A percentile compares a stretch with the other conserved stretches of the same genome.
Conservation (phyloP, 192 early-diverging fungal species). For the Dimargaris verticillata region DNA sequence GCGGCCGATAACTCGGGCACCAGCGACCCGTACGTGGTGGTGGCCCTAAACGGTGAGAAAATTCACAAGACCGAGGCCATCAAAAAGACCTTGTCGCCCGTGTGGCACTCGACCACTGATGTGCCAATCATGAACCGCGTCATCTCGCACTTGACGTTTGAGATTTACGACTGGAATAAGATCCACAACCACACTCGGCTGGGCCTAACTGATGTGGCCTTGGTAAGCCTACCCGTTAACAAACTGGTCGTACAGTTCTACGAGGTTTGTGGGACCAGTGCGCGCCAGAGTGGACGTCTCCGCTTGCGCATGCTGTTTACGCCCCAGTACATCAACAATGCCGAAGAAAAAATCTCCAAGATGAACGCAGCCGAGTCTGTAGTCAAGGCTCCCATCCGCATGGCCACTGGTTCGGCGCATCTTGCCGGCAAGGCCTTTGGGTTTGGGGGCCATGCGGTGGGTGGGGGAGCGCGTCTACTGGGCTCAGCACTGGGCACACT, state of each 20-base stretch:
- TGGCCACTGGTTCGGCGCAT: constrained; percentile 24
- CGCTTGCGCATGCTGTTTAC: constrained; percentile 40
- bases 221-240: constrained; percentile 35
- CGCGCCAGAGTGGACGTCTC: constrained; percentile 24
- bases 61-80: constrained; percentile 47
- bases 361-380: constrained; percentile 35
- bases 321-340: constrained; percentile 35
- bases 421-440: constrained; percentile 14
- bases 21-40: constrained; percentile 56
- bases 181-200: constrained; percentile 42
- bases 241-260: constrained; percentile 28
- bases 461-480: constrained; percentile 17
- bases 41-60: constrained; percentile 42
- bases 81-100: constrained; percentile 60
- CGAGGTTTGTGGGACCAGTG: constrained; percentile 17
- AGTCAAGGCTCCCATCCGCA: constrained; percentile 37
- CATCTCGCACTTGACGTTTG: constrained; percentile 35
- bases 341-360: constrained; percentile 30
- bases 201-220: constrained; percentile 31
- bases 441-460: constrained; percentile 13
- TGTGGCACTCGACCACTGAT: constrained; percentile 48
- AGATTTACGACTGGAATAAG: constrained; percentile 69
- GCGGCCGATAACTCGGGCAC: constrained; percentile 55
- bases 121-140: constrained; percentile 37
- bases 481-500: constrained; percentile 14